Base-by-base conservation (phyloP, 148 eudicot genomes). In the Amaranthus cruentus region DNA sequence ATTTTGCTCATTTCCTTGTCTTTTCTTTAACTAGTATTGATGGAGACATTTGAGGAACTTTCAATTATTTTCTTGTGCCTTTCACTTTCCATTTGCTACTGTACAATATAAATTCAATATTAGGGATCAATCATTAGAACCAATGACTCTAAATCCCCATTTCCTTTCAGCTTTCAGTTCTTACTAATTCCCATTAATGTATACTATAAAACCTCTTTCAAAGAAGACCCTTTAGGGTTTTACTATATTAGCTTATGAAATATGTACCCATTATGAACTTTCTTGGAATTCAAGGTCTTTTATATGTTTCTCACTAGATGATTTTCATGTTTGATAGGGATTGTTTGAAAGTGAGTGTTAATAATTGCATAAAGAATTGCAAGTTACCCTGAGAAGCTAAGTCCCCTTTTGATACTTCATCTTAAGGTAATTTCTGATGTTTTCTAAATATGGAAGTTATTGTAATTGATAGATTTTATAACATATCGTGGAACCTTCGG, bases 391-490 rank as follows among this genome's bases (percentile, higher is more conserved):
- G 46, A 65, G 4, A 64, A 62, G 62, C 55, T 3, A 28, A 71
- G 73, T 51, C 21, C 47, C 49, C 47, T n/a, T 47, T 54, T 69
- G 55, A 53, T 73, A 7, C 53, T 28, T 28, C 38, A 51, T 13
- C n/a, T 65, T 71, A 47, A 80, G 82, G 82, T 80, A 70, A 62
- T 61, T 56, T 75, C 7, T 59, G 43, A 61, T 66, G 9, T 46
- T 59, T 47, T 6, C 38, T 28, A 28, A 28, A 28, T 28, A 28
- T 28, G 38, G 38, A 28, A 28, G 38, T 0, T 28, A 28, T 28
- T 28, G 38, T 28, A 28, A 28, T 28, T 28, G 38, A 28, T 28
- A 28, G 38, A 28, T 28, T 28, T 28, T 28, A 28, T 28, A 28
- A 28, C 38, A 28, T 28, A 28, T 28, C 2, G 38, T 28, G 38